Conservation (phyloP, 768 basidiomycete species). For the Gloeophyllum trabeum region DNA sequence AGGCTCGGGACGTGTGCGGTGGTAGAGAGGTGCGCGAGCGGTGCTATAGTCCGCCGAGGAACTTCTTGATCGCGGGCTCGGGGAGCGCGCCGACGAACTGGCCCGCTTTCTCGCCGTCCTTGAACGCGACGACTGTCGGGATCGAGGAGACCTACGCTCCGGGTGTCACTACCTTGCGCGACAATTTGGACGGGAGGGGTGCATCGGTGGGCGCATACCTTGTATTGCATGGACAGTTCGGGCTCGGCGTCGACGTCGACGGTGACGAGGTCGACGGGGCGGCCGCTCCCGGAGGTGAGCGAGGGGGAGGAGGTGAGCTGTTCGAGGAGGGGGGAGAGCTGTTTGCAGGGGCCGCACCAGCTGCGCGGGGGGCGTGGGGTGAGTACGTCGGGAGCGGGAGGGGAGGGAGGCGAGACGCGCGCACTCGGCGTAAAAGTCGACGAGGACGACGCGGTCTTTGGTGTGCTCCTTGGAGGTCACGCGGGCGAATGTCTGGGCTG, state of each 20-base stretch:
- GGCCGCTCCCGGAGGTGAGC: conserved; percentile 37
- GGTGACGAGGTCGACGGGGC: conserved; percentile 60
- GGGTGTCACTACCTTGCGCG: no score
- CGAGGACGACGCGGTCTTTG: conserved; percentile 46
- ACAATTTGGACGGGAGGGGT: no score
- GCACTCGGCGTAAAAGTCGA: conserved; percentile 77
- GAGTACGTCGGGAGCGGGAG: neutral
- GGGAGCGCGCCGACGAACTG: conserved; percentile 41
- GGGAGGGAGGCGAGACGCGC: conserved; percentile 14
- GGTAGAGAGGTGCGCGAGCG: neutral
- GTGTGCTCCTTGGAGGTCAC: conserved; percentile 19
- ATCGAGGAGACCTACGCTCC: conserved; percentile 52
- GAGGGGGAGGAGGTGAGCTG: conserved; percentile 36
- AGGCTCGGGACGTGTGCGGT: neutral
- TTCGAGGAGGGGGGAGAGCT: conserved; percentile 60
- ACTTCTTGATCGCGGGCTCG: conserved; percentile 15
- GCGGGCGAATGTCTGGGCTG: conserved; percentile 23
- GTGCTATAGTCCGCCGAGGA: conserved; percentile 6
- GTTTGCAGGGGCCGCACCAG: conserved; percentile 73
- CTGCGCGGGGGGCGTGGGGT: conserved; percentile 22
- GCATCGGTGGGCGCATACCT: conserved; percentile 21
- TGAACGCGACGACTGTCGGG: conserved; percentile 77
- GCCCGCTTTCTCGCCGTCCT: conserved; percentile 42
- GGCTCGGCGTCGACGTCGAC: conserved; percentile 49
- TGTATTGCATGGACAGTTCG: conserved; percentile 36